These are phyloP conservation scores for Aspergillus bertholletiae DNA, from an alignment of 495 filamentous ascomycete genomes.

Conservation along the genomic window DNA sequence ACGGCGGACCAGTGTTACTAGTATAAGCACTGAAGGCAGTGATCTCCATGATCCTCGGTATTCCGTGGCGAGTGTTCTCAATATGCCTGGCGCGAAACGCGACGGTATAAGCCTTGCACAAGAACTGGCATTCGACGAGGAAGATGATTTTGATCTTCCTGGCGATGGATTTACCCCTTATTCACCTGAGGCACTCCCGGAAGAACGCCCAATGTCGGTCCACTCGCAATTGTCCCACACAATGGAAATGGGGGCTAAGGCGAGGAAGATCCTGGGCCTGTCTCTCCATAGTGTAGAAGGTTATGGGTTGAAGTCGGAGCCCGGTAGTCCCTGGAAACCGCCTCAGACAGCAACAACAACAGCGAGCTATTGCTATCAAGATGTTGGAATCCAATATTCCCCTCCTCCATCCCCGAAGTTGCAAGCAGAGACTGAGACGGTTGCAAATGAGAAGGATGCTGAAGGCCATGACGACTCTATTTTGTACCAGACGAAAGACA, in stretches of 20 bases:
- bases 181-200: conserved; percentile 42
- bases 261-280: conserved; percentile 49
- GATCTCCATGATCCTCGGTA: conserved; percentile 52
- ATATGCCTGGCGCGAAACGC: conserved; percentile 51
- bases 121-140: conserved; percentile 81
- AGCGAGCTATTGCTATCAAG: conserved; percentile 49
- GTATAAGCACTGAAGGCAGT: conserved; percentile 59
- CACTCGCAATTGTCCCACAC: conserved; percentile 39
- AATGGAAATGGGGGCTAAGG: conserved; percentile 39
- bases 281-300: conserved; percentile 31
- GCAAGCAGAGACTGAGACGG: conserved; percentile 10
- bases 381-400: conserved; percentile 77
- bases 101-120: conserved; percentile 80
- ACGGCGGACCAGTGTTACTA: conserved; percentile 53
- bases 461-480: not conserved
- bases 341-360: not conserved
- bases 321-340: conserved; percentile 11
- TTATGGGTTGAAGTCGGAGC: conserved; percentile 16
- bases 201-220: conserved; percentile 44
- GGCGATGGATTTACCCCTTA: conserved; percentile 29
- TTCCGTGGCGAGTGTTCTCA: conserved; percentile 56
- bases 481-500: conserved; percentile 23
- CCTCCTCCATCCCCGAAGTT: conserved; percentile 71
- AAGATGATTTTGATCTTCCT: conserved; percentile 54
- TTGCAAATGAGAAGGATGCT: not conserved